phyloP scores from a whole-genome alignment of 768 basidiomycete genomes.

The Infundibulicybe gibba region DNA sequence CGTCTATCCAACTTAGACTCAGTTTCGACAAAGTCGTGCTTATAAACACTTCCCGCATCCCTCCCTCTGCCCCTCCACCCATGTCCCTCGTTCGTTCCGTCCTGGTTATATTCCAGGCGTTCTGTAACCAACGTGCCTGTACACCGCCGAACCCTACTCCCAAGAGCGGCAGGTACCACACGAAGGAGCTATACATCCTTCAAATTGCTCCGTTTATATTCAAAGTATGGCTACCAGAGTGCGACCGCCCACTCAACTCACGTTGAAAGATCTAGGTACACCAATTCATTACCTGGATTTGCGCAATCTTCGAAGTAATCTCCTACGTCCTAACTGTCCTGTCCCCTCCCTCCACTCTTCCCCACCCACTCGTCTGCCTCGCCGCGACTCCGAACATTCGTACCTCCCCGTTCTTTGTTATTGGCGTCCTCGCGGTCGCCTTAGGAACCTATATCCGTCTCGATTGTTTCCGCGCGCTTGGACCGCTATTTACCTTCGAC shows the following conservation, averaged over 20 bases:
- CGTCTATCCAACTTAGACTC: too few species aligned
- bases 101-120: constrained; percentile 46
- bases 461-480: constrained; percentile 27
- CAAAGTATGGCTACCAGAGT: constrained; percentile 34
- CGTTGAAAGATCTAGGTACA: constrained; percentile 34
- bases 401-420: constrained; percentile 39
- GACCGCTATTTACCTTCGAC: constrained; percentile 50
- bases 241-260: background rate
- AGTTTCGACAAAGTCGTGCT: too few species aligned
- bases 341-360: constrained; percentile 24
- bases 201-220: constrained; percentile 58
- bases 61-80: too few species aligned
- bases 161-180: constrained; percentile 47
- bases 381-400: constrained; percentile 20
- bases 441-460: constrained; percentile 46
- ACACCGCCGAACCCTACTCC: constrained; percentile 57
- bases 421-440: constrained; percentile 38
- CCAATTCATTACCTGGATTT: constrained; percentile 44
- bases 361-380: constrained; percentile 28
- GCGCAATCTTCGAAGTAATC: constrained; percentile 46
- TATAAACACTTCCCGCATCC: too few species aligned
- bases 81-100: constrained; percentile 31
- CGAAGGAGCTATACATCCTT: constrained; percentile 45
- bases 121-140: constrained; percentile 47
- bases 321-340: constrained; percentile 28